A percentile compares a stretch with the other conserved stretches of the same genome.
Conservation (phyloP, 1,284 basidiomycete species). For the Apiotrichum porosum region DNA sequence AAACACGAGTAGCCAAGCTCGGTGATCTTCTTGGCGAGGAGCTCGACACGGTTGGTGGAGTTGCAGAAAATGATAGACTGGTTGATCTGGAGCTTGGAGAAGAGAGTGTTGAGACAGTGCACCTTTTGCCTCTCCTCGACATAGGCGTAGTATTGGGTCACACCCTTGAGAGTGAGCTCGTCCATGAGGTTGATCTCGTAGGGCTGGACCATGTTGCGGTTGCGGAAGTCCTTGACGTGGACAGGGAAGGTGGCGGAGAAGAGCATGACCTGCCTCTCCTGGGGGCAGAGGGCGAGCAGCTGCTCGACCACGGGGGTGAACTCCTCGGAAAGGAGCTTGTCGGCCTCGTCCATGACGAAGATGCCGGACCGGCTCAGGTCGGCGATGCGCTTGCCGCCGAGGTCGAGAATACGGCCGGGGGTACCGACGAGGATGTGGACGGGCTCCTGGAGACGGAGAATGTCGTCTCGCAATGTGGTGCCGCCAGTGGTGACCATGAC, state of each 20-base stretch:
- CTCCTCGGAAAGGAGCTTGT: constrained; percentile 95
- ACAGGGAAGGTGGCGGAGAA: constrained; percentile 99
- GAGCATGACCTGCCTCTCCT: constrained; percentile 92
- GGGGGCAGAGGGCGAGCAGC: constrained; percentile 76
- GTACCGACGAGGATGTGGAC: constrained; percentile 98
- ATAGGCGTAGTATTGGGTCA: constrained; percentile 98
- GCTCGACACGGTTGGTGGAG: constrained; percentile 98
- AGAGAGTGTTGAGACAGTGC: constrained; percentile 61
- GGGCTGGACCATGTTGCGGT: constrained; percentile 94
- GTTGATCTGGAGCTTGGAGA: constrained; percentile 84
- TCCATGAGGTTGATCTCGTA: constrained; percentile 99
- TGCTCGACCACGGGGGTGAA: constrained; percentile 99
- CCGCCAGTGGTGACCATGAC: constrained; percentile 99
- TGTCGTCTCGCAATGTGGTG: constrained; percentile 96
- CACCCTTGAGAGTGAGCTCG: constrained; percentile 95
- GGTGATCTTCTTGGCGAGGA: constrained; percentile 97
- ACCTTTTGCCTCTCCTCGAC: constrained; percentile 99
- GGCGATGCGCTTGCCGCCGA: constrained; percentile 88
- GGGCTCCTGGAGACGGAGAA: constrained; percentile 79
- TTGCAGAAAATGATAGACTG: constrained; percentile 99
- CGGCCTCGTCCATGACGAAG: constrained; percentile 99
- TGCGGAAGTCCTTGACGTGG: constrained; percentile 99
- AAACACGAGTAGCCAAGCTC: constrained; percentile 99
- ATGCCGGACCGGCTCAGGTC: constrained; percentile 91
- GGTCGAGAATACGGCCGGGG: constrained; percentile 90